phyloP scores from a whole-genome alignment of 371 early-diverging fungal species.

The Chytridiales sp. region DNA sequence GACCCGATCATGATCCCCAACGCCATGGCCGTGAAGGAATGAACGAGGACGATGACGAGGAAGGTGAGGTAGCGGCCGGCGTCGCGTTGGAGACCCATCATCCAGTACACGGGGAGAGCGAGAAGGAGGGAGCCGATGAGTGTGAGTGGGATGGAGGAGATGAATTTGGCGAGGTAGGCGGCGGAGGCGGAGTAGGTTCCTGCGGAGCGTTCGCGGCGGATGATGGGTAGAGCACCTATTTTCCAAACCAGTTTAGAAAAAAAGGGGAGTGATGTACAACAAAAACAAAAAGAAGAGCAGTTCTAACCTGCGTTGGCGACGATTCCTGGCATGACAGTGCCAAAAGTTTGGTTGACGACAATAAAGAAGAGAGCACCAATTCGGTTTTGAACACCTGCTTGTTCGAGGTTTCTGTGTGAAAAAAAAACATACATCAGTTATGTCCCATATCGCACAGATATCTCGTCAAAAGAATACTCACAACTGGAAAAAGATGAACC shows the following conservation, averaged over 20 bases:
- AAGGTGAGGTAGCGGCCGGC: conserved; percentile 39
- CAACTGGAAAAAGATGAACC: conserved; percentile 44
- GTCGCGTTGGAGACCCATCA: conserved; percentile 41
- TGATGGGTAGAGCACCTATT: conserved; percentile 39
- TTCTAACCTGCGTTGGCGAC: conserved; percentile 23
- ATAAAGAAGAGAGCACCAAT: conserved; percentile 54
- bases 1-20: conserved; percentile 49
- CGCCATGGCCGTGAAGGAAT: conserved; percentile 30
- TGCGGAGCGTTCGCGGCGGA: conserved; percentile 53
- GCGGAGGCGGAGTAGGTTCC: conserved; percentile 48
- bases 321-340: conserved; percentile 47
- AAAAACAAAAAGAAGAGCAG: conserved; percentile 21
- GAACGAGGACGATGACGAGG: conserved; percentile 33
- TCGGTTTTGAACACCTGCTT: conserved; percentile 46
- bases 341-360: conserved; percentile 51
- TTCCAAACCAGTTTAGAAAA: too few relatives aligned
- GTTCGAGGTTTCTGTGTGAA: conserved; percentile 17
- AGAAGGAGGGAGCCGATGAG: conserved; percentile 33
- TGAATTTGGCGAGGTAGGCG: conserved; percentile 52
- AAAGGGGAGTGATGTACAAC: too few relatives aligned
- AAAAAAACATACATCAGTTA: conserved; percentile 1
- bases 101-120: conserved; percentile 36
- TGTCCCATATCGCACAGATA: background rate
- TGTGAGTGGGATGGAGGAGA: conserved; percentile 37
- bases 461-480: background rate